A percentile compares a stretch with the other conserved stretches of the same genome.
Evolutionary conservation across 2,329 filamentous ascomycete species (phyloP).

Genomic region (Alternaria hordeiaustralica): DNA sequence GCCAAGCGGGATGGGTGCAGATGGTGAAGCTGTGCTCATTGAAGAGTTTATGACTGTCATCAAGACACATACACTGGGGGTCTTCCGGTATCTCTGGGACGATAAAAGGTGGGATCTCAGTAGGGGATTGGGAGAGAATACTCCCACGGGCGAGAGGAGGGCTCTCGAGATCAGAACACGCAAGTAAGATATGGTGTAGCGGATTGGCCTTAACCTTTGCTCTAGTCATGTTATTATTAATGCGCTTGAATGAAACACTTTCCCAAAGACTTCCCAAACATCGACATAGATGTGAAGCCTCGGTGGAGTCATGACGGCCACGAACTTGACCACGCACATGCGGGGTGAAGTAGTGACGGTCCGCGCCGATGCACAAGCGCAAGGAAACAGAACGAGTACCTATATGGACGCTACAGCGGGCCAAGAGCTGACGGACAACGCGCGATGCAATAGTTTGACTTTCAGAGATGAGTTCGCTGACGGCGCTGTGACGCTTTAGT

Average conservation of each 20-base stretch:
- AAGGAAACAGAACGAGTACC: neutral
- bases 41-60: neutral
- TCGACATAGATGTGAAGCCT: neutral
- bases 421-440: neutral
- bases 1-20: constrained; percentile 35
- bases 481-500: neutral
- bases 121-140: neutral
- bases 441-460: neutral
- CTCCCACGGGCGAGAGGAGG: neutral
- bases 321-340: neutral
- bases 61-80: neutral
- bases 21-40: constrained; percentile 5
- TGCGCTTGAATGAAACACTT: neutral
- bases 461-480: neutral
- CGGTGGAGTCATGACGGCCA: neutral
- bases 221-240: neutral
- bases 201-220: neutral
- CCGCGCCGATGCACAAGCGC: neutral
- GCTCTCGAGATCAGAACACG: neutral
- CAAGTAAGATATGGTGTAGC: neutral
- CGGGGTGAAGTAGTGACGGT: neutral
- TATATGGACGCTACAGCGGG: neutral
- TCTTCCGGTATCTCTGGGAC: neutral
- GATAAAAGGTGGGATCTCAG: neutral
- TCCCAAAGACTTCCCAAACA: neutral